Base-by-base conservation (phyloP, 768 basidiomycete genomes). In the Termitomyces sp. region DNA sequence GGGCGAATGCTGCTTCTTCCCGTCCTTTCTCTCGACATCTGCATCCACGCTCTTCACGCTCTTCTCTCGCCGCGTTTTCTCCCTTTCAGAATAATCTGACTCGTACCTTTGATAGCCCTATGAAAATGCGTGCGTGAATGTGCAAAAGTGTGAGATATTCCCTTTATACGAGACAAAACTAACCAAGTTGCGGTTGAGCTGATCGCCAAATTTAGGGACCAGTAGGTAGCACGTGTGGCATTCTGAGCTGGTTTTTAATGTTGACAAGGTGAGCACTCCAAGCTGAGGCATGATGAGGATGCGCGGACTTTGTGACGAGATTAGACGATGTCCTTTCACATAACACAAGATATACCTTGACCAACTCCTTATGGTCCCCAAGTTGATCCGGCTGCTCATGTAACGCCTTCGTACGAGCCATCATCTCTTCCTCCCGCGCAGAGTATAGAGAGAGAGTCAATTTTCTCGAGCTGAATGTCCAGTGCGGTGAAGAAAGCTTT, bases 381-480 rank as follows among this genome's bases (percentile, higher is more conserved):
- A 97, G 81, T 66, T 93, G 91, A 9, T 80, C 71, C 18, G 95
- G 79, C 68, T 98, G 95, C 44, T 77, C 77, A 59, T 82, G 79
- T 5, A 98, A 72, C 30, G 73, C 50, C 32, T 74, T 67, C 16
- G 77, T 76, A 28, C 78, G 79, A 2, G 68, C 70, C 5, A 72
- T 72, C 84, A 82, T 87, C 72, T 81, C 85, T 49, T 78, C 78
- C 73, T 86, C 94, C 32, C 86, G 80, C 28, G 82, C 84, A 5
- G 81, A 66, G 69, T 92, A 23, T 23, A 23, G 23, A 98, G 71
- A 99, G 98, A 1, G 75, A 73, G 60, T 91, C 91, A 13, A 98
- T 84, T 70, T 96, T 97, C 23, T 88, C 84, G 2, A 98, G 76
- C 69, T 99, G 88, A 0, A 68, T 68, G 64, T 97, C 91, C 7